Evolutionary conservation across 768 basidiomycete genomes (phyloP).

Genomic region (Podaxis sp.): DNA sequence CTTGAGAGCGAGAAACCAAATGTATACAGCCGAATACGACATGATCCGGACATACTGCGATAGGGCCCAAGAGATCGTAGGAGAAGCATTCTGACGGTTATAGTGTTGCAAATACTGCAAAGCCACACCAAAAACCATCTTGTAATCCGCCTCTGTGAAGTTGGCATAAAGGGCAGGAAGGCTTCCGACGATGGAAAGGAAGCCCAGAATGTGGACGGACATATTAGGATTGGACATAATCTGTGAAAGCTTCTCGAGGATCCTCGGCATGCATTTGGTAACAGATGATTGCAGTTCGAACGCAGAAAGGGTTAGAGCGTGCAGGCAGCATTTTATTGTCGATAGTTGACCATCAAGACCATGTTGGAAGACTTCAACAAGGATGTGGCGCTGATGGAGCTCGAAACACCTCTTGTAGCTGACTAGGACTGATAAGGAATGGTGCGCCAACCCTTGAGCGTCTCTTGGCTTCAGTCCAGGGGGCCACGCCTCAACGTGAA

Average conservation of each 20-base stretch:
- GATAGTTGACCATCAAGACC: slow-evolving; percentile 68
- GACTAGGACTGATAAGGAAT: slow-evolving; percentile 82
- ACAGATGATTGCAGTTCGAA: slow-evolving; percentile 84
- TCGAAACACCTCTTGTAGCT: slow-evolving; percentile 83
- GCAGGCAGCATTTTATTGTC: slow-evolving; percentile 85
- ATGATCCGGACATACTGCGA: slow-evolving; percentile 89
- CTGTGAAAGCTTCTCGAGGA: slow-evolving; percentile 83
- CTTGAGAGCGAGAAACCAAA: slow-evolving; percentile 90
- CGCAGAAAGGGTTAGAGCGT: slow-evolving; percentile 81
- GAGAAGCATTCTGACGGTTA: slow-evolving; percentile 54
- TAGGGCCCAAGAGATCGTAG: slow-evolving; percentile 75
- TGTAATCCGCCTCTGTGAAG: slow-evolving; percentile 87
- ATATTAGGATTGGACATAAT: slow-evolving; percentile 94
- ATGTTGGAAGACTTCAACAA: slow-evolving; percentile 69
- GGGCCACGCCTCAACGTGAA: slow-evolving; percentile 56
- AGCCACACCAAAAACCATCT: slow-evolving; percentile 92
- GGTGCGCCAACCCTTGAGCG: slow-evolving; percentile 83
- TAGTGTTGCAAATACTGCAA: slow-evolving; percentile 92
- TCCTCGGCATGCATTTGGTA: slow-evolving; percentile 71
- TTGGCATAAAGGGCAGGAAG: slow-evolving; percentile 78
- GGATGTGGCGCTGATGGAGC: slow-evolving; percentile 52
- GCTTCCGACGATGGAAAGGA: slow-evolving; percentile 84
- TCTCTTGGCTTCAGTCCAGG: slow-evolving; percentile 65
- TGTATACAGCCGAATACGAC: slow-evolving; percentile 87
- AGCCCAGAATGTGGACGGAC: slow-evolving; percentile 94